Base-by-base conservation (phyloP, 805 yeast genomes). In the Candida hungchunana region DNA sequence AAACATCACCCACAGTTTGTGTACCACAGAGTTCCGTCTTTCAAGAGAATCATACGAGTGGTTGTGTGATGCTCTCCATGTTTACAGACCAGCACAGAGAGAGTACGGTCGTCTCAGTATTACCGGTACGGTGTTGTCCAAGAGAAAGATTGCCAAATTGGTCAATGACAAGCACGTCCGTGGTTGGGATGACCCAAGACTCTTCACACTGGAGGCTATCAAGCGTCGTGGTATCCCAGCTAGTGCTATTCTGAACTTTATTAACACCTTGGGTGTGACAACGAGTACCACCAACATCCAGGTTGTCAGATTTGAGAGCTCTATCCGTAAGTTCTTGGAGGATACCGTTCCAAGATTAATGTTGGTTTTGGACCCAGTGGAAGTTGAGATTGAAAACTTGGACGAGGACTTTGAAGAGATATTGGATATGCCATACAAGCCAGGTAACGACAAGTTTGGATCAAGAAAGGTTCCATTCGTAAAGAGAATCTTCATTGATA, bases 201-300 rank as follows among this genome's bases (percentile, higher is more conserved):
- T 93, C 59, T 93, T 79, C 63, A 93, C 99, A 5, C 73, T 93
- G 51, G 98, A 88, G 51, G 96, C 93, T 34, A 78, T 93, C 43
- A 82, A 87, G 58, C 83, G 99, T 60, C 85, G 99, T 59, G 99
- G 99, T 67, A 81, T 93, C 7, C 99, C 99, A 48, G 98, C 99
- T 10, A 97, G 97, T 29, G 97, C 97, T 19, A 86, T 93, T 59
- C 71, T 93, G 58, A 75, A 88, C 21, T 93, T 93, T 60, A 84
- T 93, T 55, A 86, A 89, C 60, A 90, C 96, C 30, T 73, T 93
- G 50, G 99, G 99, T 55, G 98, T 93, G 38, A 93, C 98, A 27
- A 93, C 97, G 2, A 73, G 90, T 30, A 83, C 89, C 29, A 81
- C 96, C 27, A 87, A 86, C 56, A 93, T 93, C 58, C 97, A 93